Conservation (phyloP, 805 yeast species). For the Metschnikowia rubicola region DNA sequence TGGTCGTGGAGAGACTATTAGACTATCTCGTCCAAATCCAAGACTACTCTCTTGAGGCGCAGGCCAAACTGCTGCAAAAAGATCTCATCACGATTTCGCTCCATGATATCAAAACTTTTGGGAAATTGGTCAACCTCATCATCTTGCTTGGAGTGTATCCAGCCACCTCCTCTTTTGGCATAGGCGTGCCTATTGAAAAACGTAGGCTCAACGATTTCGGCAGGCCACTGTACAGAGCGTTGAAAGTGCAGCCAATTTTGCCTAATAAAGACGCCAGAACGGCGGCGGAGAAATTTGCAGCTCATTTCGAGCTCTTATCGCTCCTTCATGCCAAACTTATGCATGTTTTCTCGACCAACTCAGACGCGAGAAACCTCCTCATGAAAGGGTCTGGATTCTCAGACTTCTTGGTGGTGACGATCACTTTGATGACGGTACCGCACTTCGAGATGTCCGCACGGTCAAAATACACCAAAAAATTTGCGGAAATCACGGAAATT, state of each 20-base stretch:
- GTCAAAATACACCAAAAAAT: constrained; percentile 10
- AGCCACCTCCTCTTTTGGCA: constrained; percentile 46
- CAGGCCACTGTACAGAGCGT: constrained; percentile 21
- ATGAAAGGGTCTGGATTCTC: constrained; percentile 66
- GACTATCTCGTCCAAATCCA: constrained; percentile 39
- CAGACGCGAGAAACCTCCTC: constrained; percentile 52
- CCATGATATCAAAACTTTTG: constrained; percentile 78
- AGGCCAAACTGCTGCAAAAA: constrained; percentile 16
- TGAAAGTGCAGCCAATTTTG: constrained; percentile 21
- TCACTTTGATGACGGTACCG: constrained; percentile 42
- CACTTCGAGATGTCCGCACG: constrained; percentile 15
- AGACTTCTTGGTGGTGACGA: constrained; percentile 50
- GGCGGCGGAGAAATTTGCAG: neutral
- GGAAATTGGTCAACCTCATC: constrained; percentile 58
- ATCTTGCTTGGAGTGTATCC: constrained; percentile 72
- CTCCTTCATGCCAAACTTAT: constrained; percentile 30
- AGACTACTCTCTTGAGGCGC: constrained; percentile 24
- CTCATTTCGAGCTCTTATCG: constrained; percentile 21
- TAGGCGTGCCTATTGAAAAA: constrained; percentile 63
- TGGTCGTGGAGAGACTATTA: constrained; percentile 36
- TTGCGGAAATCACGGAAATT: constrained; percentile 29
- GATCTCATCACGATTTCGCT: constrained; percentile 63
- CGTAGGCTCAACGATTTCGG: constrained; percentile 53
- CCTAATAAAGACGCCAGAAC: constrained; percentile 6
- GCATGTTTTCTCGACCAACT: constrained; percentile 33